Base-by-base conservation (phyloP, 2,329 filamentous ascomycete genomes). In the Diaporthe humulicola region DNA sequence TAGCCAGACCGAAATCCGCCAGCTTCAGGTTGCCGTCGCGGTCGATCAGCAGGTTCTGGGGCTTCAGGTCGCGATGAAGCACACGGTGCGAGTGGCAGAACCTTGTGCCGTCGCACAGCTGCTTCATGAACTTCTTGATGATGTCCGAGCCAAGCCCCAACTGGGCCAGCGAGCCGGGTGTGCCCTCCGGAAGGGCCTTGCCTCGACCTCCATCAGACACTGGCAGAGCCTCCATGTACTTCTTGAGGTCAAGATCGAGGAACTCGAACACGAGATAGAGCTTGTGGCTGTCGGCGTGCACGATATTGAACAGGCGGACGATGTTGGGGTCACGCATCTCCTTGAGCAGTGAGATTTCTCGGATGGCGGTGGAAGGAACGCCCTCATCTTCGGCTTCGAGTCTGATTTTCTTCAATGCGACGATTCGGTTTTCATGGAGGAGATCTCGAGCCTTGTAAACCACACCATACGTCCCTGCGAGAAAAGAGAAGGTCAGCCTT, bases 261-360 rank as follows among this genome's bases (percentile, higher is more conserved):
- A 94, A 97, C 83, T 98, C 95, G 78, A 95, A 93, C 77, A 97
- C 95, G 50, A 98, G 92, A 84, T 97, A 97, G 52, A 98, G 91
- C 86, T 97, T 98, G 87, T 97, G 94, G 76, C 95, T 95, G 83
- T 98, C 95, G 81, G 95, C 94, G 83, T 97, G 95, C 67, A 98
- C 94, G 78, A 97, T 97, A 87, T 98, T 97, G 80, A 95, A 84
- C 70, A 98, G 90, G 78, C 91, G 91, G 77, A 98, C 94, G 79
- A 97, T 96, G 85, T 95, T 96, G 76, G 93, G 92, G 83, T 97
- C 93, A 82, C 93, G 93, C 94, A 97, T 96, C 85, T 98, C 95
- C 85, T 97, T 97, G 80, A 98, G 90, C 71, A 98, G 89, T 50
- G 94, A 96, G 82, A 98, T 98, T 84, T 98, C 95, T 80, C 95